Evolutionary conservation across 805 yeast species (phyloP).

Genomic region (Brettanomyces naardenensis): DNA sequence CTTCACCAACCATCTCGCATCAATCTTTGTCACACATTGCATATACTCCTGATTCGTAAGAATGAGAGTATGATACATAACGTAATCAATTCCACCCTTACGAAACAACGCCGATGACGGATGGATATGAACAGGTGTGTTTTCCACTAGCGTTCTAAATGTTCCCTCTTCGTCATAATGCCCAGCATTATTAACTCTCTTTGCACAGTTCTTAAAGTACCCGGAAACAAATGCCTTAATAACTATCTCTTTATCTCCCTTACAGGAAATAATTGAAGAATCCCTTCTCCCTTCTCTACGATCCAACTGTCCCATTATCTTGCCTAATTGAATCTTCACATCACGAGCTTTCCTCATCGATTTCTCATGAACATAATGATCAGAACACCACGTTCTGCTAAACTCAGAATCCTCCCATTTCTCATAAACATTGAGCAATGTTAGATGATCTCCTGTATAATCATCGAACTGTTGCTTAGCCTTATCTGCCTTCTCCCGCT

Average conservation of each 20-base stretch:
- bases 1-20: conserved; percentile 71
- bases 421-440: conserved; percentile 69
- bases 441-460: conserved; percentile 77
- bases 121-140: conserved; percentile 71
- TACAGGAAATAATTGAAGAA: conserved; percentile 34
- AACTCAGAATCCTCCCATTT: conserved; percentile 61
- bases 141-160: conserved; percentile 52
- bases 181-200: conserved; percentile 40
- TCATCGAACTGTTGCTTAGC: conserved; percentile 68
- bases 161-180: conserved; percentile 35
- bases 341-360: conserved; percentile 72
- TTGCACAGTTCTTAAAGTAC: conserved; percentile 58
- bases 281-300: conserved; percentile 14
- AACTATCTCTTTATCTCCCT: conserved; percentile 46
- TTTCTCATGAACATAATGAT: conserved; percentile 74
- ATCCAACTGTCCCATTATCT: conserved; percentile 43
- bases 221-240: conserved; percentile 62
- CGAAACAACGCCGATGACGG: conserved; percentile 73
- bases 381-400: conserved; percentile 68
- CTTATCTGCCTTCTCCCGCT: conserved; percentile 67
- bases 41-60: conserved; percentile 85
- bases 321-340: conserved; percentile 62
- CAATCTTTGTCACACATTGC: conserved; percentile 81
- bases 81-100: conserved; percentile 56
- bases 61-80: conserved; percentile 72